Conservation (phyloP, 2,329 filamentous ascomycete genomes). For the Fusarium hostae region DNA sequence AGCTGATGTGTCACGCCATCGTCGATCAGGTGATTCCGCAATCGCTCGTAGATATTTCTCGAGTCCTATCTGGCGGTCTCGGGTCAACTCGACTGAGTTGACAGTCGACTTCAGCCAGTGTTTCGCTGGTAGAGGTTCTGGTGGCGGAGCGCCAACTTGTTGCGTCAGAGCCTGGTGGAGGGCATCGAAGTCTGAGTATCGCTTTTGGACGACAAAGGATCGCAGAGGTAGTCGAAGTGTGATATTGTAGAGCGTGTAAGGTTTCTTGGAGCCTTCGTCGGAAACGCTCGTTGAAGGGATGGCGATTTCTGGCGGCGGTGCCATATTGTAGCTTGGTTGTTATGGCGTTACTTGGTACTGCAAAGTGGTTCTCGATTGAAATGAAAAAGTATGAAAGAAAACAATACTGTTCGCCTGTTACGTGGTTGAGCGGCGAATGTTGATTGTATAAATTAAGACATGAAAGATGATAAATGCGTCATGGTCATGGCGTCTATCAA, state of each 20-base stretch:
- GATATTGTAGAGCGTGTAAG: conserved; percentile 83
- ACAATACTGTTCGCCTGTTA: background rate
- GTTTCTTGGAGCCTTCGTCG: conserved; percentile 64
- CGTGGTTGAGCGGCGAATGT: background rate
- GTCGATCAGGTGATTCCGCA: conserved; percentile 75
- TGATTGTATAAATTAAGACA: conserved; percentile 13
- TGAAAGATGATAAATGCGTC: conserved; percentile 33
- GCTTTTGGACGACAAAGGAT: conserved; percentile 80
- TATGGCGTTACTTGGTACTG: background rate
- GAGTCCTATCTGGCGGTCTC: conserved; percentile 73
- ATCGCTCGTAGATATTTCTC: conserved; percentile 79
- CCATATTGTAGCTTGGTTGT: conserved; percentile 57
- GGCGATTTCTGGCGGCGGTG: conserved; percentile 73
- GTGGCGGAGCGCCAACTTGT: conserved; percentile 71
- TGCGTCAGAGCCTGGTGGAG: conserved; percentile 72
- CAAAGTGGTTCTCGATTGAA: background rate
- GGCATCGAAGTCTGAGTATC: conserved; percentile 81
- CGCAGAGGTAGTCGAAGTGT: conserved; percentile 79
- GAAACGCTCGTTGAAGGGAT: conserved; percentile 73
- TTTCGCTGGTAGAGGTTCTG: conserved; percentile 75
- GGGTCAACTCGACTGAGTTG: conserved; percentile 74
- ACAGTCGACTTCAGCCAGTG: conserved; percentile 82
- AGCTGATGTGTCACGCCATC: conserved; percentile 78
- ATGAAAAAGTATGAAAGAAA: background rate
- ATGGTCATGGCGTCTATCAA: conserved; percentile 23